Percentiles rank a stretch among this genome's conserved stretches.
Conservation (phyloP, 495 filamentous ascomycete species). For the Penicillium steckii region DNA sequence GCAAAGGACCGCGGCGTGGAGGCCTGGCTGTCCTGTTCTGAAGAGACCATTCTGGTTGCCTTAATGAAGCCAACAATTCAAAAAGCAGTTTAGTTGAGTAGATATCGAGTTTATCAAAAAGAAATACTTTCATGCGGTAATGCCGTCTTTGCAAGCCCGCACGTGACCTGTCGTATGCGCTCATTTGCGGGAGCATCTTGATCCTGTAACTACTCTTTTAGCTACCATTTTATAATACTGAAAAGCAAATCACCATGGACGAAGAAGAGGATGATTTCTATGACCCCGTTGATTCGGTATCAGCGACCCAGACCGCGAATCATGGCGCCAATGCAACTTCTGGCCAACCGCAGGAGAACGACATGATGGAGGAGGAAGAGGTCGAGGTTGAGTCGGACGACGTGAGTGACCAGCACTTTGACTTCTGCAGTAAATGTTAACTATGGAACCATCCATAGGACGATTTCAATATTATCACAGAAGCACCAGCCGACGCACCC, state of each 20-base stretch:
- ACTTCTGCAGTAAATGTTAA: neutral
- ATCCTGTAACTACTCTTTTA: conserved; percentile 16
- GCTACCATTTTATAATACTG: conserved; percentile 5
- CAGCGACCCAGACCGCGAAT: conserved; percentile 26
- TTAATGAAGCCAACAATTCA: no score
- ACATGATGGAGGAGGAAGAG: conserved; percentile 68
- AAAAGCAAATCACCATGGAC: conserved; percentile 35
- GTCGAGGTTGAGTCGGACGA: conserved; percentile 70
- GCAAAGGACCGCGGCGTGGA: conserved; percentile 62
- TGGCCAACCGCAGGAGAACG: conserved; percentile 44
- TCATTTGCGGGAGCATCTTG: conserved; percentile 16
- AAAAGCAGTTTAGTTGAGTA: neutral
- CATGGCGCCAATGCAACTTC: conserved; percentile 20
- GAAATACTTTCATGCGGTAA: conserved; percentile 1
- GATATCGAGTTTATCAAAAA: no score
- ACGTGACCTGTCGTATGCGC: conserved; percentile 24
- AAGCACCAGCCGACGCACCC: conserved; percentile 72
- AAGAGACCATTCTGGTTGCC: conserved; percentile 27
- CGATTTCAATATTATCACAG: conserved; percentile 95
- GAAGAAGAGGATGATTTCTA: conserved; percentile 58
- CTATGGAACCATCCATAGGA: conserved; percentile 42
- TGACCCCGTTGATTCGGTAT: conserved; percentile 47
- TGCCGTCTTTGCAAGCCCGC: conserved; percentile 17
- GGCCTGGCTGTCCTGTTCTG: conserved; percentile 36
- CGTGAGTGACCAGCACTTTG: conserved; percentile 34